A percentile compares a stretch with the other conserved stretches of the same genome.
These are phyloP conservation scores for Baudoinia panamericana DNA, from an alignment of 495 filamentous ascomycete species.

Conservation along the genomic window DNA sequence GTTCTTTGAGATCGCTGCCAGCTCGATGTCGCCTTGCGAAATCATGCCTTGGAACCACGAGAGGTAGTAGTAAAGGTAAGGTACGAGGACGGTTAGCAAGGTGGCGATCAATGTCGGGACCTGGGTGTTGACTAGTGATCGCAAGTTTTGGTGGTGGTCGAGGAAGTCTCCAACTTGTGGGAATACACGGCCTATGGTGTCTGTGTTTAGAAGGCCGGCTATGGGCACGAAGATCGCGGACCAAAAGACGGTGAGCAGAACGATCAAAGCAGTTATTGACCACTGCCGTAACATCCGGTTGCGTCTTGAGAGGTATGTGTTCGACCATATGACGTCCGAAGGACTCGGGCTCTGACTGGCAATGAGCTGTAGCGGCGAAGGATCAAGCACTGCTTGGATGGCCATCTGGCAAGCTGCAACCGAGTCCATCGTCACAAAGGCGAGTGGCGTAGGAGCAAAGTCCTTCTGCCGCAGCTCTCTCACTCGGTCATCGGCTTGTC, in stretches of 20 bases:
- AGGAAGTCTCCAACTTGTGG: slow-evolving; percentile 59
- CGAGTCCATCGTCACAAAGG: slow-evolving; percentile 95
- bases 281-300: slow-evolving; percentile 63
- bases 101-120: slow-evolving; percentile 75
- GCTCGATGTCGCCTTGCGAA: slow-evolving; percentile 85
- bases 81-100: slow-evolving; percentile 74
- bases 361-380: slow-evolving; percentile 69
- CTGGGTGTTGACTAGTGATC: slow-evolving; percentile 72
- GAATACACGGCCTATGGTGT: slow-evolving; percentile 59
- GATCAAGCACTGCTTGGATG: slow-evolving; percentile 81
- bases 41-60: slow-evolving; percentile 66
- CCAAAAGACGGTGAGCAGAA: slow-evolving; percentile 78
- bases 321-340: slow-evolving; percentile 80
- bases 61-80: slow-evolving; percentile 75
- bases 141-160: slow-evolving; percentile 48
- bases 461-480: slow-evolving; percentile 54
- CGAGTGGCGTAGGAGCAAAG: slow-evolving; percentile 64
- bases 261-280: slow-evolving; percentile 69
- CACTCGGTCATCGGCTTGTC: slow-evolving; percentile 68
- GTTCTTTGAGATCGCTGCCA: slow-evolving; percentile 93
- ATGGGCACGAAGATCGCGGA: slow-evolving; percentile 69
- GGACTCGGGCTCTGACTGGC: slow-evolving; percentile 79
- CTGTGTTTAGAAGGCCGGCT: slow-evolving; percentile 61
- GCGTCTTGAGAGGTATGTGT: slow-evolving; percentile 72
- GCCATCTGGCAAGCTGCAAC: slow-evolving; percentile 90